Evolutionary conservation across 179 eudicot genomes (phyloP), one percentile per base, ranked within the genome.

Genomic region (Silene noctiflora): DNA sequence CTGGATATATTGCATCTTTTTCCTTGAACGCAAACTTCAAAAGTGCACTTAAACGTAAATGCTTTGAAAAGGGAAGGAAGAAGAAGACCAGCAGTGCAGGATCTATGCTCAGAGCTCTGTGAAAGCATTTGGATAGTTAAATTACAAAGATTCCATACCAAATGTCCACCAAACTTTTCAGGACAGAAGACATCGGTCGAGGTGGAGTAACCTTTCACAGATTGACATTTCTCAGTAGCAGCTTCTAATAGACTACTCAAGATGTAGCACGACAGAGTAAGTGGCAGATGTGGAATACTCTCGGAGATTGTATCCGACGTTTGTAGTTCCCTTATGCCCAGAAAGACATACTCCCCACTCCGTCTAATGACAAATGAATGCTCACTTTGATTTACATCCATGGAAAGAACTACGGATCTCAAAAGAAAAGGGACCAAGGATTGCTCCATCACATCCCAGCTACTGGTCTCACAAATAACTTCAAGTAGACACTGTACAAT

Each of bases 91-190:
- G 87, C 79, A 69, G 92, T 91, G 80, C 85, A 86, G 27, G 93
- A 87, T 64, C 97, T 88, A 80, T 91, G 97, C 67, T 89, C 97
- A 60, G 68, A 71, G 78, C 91, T 88, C 63, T 88, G 87, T 62
- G 82, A 85, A 83, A 95, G 88, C 99, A 95, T 92, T 78, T 75
- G 81, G 72, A 88, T 67, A 76, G 88, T 80, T 81, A 91, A 72
- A 77, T 86, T 78, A 85, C 89, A 86, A 20, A 92, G 80, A 82
- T 91, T 92, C 94, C 89, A 88, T 6, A 95, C 81, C 79, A 95
- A 72, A 78, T 87, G 86, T 67, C 85, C 84, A 62, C 86, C 82
- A 79, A 92, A 86, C 48, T 46, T 67, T 77, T 77, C 83, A 64
- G 80, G 77, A 79, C 13, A 66, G 70, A 27, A 70, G 76, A 74